Base-by-base conservation (phyloP, 1,139 yeast species). In the Suhomyces choctaworum region DNA sequence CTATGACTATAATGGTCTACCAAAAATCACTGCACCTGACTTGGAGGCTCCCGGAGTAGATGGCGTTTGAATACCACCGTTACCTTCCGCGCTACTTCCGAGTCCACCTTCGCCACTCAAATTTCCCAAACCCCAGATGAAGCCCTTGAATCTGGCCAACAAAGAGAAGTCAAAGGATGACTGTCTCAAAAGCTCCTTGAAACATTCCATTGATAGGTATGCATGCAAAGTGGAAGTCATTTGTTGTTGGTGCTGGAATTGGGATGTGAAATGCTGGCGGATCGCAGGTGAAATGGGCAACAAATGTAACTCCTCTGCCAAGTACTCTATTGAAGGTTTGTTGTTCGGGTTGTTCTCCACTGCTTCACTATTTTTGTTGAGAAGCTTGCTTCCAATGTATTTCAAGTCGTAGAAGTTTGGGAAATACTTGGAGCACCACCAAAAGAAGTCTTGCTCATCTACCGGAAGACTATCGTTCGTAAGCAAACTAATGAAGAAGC, bases 401-500 rank as follows among this genome's bases (percentile, higher is more conserved):
- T 92, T 92, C 53, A 92, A 76, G 57, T 92, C 98, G 60, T 78
- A 89, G 35, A 86, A 78, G 40, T 76, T 80, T 14, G 97, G 96
- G 67, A 92, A 87, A 56, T 77, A 88, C 40, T 78, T 71, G 29
- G 72, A 63, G 35, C 89, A 71, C 73, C 89, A 79, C 70, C 80
- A 72, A 45, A 82, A 73, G 53, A 88, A 92, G 29, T 84, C 96
- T 27, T 78, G 75, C 55, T 86, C 94, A 48, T 82, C 88, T 15
- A 76, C 78, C 1, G 97, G 97, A 67, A 92, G 83, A 33, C 73
- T 68, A 40, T 78, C 76, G 58, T 88, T 87, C 47, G 83, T 78
- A 57, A 92, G 70, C 45, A 89, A 70, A 37, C 95, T 80, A 25
- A 89, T 66, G 45, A 92, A 69, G 58, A 90, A 90, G 2, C 98